phyloP scores from a whole-genome alignment of 148 eudicot species.

The Limonium bicolor region DNA sequence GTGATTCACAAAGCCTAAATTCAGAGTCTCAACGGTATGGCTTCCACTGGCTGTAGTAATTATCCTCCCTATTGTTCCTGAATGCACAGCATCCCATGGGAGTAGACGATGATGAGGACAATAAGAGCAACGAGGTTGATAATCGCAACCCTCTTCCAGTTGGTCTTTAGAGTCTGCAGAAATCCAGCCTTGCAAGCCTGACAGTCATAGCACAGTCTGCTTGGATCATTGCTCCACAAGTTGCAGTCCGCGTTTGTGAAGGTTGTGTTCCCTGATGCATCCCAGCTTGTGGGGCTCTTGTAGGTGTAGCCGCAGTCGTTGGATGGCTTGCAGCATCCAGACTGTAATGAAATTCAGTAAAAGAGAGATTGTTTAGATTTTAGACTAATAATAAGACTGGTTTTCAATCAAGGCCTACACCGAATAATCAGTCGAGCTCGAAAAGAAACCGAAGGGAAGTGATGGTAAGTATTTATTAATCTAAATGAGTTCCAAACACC shows the following conservation, averaged over 20 bases:
- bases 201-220: slow-evolving; percentile 54
- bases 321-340: slow-evolving; percentile 96
- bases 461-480: too few species aligned
- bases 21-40: slow-evolving; percentile 49
- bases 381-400: too few species aligned
- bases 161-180: slow-evolving; percentile 64
- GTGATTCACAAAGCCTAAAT: too few species aligned
- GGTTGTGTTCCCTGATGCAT: slow-evolving; percentile 4
- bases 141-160: slow-evolving; percentile 81
- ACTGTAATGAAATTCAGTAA: slow-evolving; percentile 30
- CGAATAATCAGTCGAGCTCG: too few species aligned
- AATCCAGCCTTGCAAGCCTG: slow-evolving; percentile 84
- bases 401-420: too few species aligned
- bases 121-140: slow-evolving; percentile 58
- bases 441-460: too few species aligned
- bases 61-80: slow-evolving; percentile 77
- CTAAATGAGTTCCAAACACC: neutral
- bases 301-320: slow-evolving; percentile 38
- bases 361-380: neutral
- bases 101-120: slow-evolving; percentile 70
- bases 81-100: slow-evolving; percentile 88
- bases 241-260: slow-evolving; percentile 35
- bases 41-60: slow-evolving; percentile 25
- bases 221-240: slow-evolving; percentile 40
- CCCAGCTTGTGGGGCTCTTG: slow-evolving; percentile 57